A percentile compares a stretch with the other conserved stretches of the same genome.
Evolutionary conservation across 2,329 filamentous ascomycete species (phyloP).

Genomic region (Leptoxyphium fumago): DNA sequence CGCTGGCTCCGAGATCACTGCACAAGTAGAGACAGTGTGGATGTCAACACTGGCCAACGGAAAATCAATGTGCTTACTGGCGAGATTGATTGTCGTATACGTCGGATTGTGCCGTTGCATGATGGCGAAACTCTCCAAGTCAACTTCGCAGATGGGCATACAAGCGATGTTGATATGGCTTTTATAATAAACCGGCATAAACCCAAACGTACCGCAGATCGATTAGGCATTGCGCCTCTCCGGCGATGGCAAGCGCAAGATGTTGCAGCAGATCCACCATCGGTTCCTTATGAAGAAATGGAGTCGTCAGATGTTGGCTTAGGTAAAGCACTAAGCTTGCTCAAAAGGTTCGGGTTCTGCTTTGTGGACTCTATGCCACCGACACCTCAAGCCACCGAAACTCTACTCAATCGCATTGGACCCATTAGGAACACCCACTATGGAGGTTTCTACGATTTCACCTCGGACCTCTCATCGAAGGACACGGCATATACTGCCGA

Average conservation of each 20-base stretch:
- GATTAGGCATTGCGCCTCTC: neutral
- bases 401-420: constrained; percentile 65
- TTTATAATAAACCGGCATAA: neutral
- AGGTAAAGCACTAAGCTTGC: constrained; percentile 6
- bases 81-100: neutral
- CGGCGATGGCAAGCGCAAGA: constrained; percentile 10
- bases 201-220: neutral
- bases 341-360: constrained; percentile 60
- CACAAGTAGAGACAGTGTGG: constrained; percentile 13
- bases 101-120: neutral
- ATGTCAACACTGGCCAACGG: constrained; percentile 17
- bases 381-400: constrained; percentile 54
- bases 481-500: constrained; percentile 59
- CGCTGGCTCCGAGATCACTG: constrained; percentile 12
- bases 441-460: constrained; percentile 75
- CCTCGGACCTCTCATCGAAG: constrained; percentile 71
- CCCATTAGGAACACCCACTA: constrained; percentile 89
- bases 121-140: neutral
- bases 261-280: constrained; percentile 13
- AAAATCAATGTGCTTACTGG: constrained; percentile 16
- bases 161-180: constrained; percentile 4
- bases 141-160: constrained; percentile 10
- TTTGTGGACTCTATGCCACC: constrained; percentile 60
- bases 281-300: constrained; percentile 11
- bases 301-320: constrained; percentile 8